Conservation (phyloP, 169 alveolate genomes). For the Hammondia hammondi region DNA sequence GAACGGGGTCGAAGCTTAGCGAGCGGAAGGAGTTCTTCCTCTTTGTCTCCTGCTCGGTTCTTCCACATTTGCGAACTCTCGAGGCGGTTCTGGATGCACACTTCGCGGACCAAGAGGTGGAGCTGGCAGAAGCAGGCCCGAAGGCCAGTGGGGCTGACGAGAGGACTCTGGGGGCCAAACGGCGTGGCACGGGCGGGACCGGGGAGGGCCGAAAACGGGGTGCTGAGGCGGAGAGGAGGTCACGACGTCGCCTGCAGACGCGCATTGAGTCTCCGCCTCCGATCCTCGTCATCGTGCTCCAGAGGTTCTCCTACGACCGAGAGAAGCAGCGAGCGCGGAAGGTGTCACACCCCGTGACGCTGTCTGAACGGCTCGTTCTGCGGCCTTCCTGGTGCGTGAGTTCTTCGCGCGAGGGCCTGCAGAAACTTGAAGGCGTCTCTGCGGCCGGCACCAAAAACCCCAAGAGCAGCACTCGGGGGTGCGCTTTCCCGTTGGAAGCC, state of each 20-base stretch:
- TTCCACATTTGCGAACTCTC: constrained; percentile 16
- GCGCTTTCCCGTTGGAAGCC: neutral
- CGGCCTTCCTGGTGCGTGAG: neutral
- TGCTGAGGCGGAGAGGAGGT: neutral
- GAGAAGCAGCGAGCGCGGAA: neutral
- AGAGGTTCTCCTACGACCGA: neutral
- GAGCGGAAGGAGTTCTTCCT: constrained; percentile 7
- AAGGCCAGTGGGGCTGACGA: neutral
- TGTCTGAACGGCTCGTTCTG: neutral
- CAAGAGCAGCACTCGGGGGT: neutral
- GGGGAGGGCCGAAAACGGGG: neutral
- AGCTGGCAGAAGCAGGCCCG: neutral
- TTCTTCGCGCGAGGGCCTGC: neutral
- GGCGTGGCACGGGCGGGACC: neutral
- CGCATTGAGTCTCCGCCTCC: constrained; percentile 9
- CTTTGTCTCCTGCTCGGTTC: neutral
- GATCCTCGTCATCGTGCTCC: constrained; percentile 1
- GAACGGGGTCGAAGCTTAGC: constrained; percentile 25
- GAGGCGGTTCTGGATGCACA: constrained; percentile 12
- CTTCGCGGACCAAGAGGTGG: constrained; percentile 12
- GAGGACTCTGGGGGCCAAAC: neutral
- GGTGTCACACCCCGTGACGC: neutral
- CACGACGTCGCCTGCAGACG: neutral
- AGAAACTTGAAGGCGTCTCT: neutral
- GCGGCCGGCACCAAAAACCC: neutral